These are phyloP conservation scores for Solanum okadae DNA, from an alignment of 257 asterid genomes.

Conservation along the genomic window DNA sequence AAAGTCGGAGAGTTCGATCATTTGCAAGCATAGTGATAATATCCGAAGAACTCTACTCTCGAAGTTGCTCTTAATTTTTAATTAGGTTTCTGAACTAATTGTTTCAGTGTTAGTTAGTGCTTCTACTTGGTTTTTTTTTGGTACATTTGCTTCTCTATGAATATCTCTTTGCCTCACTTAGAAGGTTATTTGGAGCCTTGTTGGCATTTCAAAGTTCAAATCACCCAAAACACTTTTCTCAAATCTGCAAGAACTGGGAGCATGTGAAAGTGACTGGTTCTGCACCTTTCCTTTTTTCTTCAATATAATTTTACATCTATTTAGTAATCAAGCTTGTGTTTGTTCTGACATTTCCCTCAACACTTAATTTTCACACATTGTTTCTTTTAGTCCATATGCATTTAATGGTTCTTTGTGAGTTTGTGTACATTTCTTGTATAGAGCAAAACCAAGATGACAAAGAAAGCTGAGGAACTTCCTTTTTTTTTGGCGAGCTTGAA, in stretches of 20 bases:
- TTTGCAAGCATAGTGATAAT: no score
- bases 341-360: not conserved
- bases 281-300: not conserved
- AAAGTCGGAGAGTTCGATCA: no score
- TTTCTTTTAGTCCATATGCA: slow-evolving; percentile 3
- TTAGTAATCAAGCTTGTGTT: not conserved
- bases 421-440: slow-evolving; percentile 22
- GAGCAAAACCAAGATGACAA: not conserved
- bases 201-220: slow-evolving; percentile 29
- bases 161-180: no score
- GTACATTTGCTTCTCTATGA: no score
- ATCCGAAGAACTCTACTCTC: no score
- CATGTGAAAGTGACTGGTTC: slow-evolving; percentile 20
- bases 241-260: slow-evolving; percentile 33
- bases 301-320: not conserved
- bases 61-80: no score
- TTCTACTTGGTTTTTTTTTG: no score
- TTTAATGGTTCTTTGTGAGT: slow-evolving; percentile 4
- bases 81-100: no score
- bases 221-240: slow-evolving; percentile 16
- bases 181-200: no score
- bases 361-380: slow-evolving; percentile 5
- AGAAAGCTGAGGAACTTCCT: not conserved
- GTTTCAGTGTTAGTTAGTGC: no score
- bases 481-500: not conserved